Percentiles rank a stretch among this genome's conserved stretches.
Evolutionary conservation across 2,329 filamentous ascomycete genomes (phyloP).

Genomic region (Akanthomyces uredinophilus): DNA sequence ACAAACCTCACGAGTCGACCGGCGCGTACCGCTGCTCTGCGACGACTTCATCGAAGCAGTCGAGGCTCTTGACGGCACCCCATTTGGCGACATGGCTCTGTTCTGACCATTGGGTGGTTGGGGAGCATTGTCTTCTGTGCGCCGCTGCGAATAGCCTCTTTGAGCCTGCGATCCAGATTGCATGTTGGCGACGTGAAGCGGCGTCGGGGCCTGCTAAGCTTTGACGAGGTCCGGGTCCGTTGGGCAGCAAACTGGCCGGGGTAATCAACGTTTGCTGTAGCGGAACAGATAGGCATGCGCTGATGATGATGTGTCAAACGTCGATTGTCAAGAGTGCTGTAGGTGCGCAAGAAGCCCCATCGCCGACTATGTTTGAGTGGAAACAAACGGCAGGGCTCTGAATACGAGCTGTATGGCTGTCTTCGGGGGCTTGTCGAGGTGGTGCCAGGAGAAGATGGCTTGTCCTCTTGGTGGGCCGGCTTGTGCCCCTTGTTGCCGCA

Average conservation of each 20-base stretch:
- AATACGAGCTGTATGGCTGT: slow-evolving; percentile 1
- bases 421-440: slow-evolving; percentile 2
- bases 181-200: neutral
- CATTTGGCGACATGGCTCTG: slow-evolving; percentile 12
- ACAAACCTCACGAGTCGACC: slow-evolving; percentile 14
- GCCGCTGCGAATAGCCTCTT: slow-evolving; percentile 10
- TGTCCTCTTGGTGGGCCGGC: slow-evolving; percentile 3
- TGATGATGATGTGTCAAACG: neutral
- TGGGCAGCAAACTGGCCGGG: slow-evolving; percentile 1
- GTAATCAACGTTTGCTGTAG: neutral
- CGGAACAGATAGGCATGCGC: neutral
- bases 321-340: neutral
- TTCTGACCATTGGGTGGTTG: neutral
- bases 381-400: slow-evolving; percentile 8
- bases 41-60: slow-evolving; percentile 13
- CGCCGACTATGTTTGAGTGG: neutral
- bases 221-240: neutral
- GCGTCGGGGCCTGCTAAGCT: neutral
- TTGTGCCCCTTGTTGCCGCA: slow-evolving; percentile 5
- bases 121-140: neutral
- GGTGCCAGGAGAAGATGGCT: slow-evolving; percentile 11
- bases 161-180: slow-evolving; percentile 3
- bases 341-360: slow-evolving; percentile 1
- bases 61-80: slow-evolving; percentile 8
- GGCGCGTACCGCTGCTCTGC: slow-evolving; percentile 6